A percentile compares a stretch with the other conserved stretches of the same genome.
These are phyloP conservation scores for Fomitopsis pinicola DNA, from an alignment of 1,284 basidiomycete species.

Conservation along the genomic window DNA sequence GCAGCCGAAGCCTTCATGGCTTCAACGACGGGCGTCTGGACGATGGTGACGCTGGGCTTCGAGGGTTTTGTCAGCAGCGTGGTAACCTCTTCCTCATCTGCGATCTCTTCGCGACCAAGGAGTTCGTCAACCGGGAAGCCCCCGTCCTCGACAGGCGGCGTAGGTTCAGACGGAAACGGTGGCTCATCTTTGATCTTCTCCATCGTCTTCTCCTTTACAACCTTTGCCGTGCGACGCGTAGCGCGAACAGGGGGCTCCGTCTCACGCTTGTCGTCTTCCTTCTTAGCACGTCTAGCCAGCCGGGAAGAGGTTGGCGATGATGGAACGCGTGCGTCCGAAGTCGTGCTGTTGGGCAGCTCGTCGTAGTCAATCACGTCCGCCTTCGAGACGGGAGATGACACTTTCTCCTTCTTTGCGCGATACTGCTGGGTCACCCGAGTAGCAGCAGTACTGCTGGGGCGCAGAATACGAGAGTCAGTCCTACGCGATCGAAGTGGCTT, in stretches of 20 bases:
- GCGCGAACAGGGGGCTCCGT: background rate
- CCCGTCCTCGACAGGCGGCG: background rate
- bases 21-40: background rate
- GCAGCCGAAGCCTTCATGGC: background rate
- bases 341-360: slow-evolving; percentile 15
- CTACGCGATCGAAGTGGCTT: slow-evolving; percentile 3
- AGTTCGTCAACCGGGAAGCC: too few species aligned
- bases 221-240: background rate
- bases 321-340: background rate
- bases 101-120: background rate
- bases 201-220: background rate
- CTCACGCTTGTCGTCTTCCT: background rate
- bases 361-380: slow-evolving; percentile 20
- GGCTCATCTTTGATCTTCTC: background rate
- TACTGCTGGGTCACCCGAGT: slow-evolving; percentile 18
- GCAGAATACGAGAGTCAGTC: slow-evolving; percentile 12
- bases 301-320: background rate
- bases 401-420: slow-evolving; percentile 16
- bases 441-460: slow-evolving; percentile 11
- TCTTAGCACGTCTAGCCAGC: background rate
- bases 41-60: background rate
- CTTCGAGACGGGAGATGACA: slow-evolving; percentile 12
- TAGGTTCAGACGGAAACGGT: background rate
- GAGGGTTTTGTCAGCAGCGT: background rate
- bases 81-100: background rate